phyloP scores from a whole-genome alignment of 345 rosid genomes.

The Citrus reticulata region DNA sequence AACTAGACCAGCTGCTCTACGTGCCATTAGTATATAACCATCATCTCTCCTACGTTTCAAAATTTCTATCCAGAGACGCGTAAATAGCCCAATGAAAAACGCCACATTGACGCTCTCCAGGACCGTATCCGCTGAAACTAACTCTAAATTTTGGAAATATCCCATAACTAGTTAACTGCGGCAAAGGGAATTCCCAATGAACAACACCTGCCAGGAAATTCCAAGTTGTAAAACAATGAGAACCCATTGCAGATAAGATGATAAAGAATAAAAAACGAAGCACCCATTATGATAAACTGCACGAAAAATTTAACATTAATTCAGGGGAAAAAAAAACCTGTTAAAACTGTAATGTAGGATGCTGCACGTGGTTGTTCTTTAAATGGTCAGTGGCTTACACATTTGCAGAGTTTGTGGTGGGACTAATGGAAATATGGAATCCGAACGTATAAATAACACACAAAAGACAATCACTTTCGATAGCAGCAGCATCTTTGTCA shows the following conservation, averaged over 20 bases:
- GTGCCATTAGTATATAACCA: not conserved
- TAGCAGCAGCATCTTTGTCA: not conserved
- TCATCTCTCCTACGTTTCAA: conserved; percentile 19
- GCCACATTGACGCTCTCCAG: conserved; percentile 25
- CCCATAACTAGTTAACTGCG: not conserved
- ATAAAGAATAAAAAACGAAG: not conserved
- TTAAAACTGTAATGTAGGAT: not conserved
- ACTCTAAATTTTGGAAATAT: conserved; percentile 4
- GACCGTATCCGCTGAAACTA: conserved; percentile 8
- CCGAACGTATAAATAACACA: not conserved
- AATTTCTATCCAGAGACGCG: conserved; percentile 24
- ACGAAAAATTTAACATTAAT: not conserved
- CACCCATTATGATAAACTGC: not conserved
- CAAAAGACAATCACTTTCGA: not conserved
- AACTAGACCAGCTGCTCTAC: not conserved
- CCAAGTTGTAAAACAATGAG: not conserved
- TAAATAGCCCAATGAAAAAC: conserved; percentile 20
- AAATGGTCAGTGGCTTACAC: not conserved
- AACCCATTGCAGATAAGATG: conserved; percentile 14
- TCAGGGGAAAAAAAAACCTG: not conserved
- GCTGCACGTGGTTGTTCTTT: conserved; percentile 12
- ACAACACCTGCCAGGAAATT: conserved; percentile 7
- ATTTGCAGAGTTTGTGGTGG: not conserved
- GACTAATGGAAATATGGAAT: not conserved
- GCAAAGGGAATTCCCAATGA: not conserved